Evolutionary conservation across 1,139 yeast genomes (phyloP).

Genomic region (Geotrichum aggregatum): DNA sequence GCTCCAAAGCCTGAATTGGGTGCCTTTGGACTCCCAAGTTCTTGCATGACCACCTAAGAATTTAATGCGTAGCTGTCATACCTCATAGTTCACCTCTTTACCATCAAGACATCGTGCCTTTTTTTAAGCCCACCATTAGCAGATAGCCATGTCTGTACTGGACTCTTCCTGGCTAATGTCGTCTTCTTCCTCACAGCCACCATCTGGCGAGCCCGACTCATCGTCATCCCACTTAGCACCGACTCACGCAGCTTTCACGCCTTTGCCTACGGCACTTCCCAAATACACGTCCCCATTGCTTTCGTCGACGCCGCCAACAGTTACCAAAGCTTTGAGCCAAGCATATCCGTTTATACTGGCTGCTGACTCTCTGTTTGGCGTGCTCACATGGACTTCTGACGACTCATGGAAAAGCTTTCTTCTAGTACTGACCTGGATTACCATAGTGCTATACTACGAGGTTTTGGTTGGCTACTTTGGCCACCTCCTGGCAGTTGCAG

Average conservation of each 20-base stretch:
- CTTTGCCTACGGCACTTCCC: conserved; percentile 34
- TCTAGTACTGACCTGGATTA: conserved; percentile 52
- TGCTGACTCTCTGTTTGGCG: conserved; percentile 61
- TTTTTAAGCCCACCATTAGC: no score
- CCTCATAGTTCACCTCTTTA: no score
- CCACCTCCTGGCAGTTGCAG: conserved; percentile 66
- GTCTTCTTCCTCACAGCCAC: not conserved
- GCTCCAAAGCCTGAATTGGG: no score
- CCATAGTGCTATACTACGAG: conserved; percentile 70
- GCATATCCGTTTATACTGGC: conserved; percentile 80
- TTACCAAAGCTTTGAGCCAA: conserved; percentile 73
- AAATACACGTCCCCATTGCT: conserved; percentile 40
- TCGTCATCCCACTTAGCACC: not conserved
- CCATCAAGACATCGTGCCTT: no score
- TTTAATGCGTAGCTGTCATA: no score
- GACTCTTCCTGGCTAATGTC: conserved; percentile 1
- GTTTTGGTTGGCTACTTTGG: conserved; percentile 70
- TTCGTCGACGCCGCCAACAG: conserved; percentile 75
- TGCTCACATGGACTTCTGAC: conserved; percentile 88
- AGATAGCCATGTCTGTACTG: conserved; percentile 1
- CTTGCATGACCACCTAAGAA: no score
- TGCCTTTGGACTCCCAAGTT: no score
- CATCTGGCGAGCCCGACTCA: not conserved
- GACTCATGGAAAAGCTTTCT: conserved; percentile 75
- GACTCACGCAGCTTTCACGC: conserved; percentile 35